Base-by-base conservation (phyloP, 2,329 filamentous ascomycete genomes). In the Arthrobotrys pseudoclavata region DNA sequence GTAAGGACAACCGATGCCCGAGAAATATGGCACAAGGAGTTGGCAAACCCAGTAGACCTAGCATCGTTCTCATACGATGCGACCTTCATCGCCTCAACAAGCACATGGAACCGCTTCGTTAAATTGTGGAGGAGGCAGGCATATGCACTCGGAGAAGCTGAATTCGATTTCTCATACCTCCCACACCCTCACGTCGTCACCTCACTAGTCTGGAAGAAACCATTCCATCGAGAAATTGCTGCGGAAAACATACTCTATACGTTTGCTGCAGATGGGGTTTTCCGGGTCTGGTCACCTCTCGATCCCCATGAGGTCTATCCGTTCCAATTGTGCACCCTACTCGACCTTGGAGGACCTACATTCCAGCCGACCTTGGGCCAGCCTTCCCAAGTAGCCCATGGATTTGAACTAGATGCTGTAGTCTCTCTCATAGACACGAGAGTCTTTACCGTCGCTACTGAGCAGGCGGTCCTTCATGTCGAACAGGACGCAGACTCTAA, bases 91-190 rank as follows among this genome's bases (percentile, higher is more conserved):
- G 95, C 94, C 18, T 94, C 92, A 0, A 88, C 92, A 12, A 92
- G 93, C 48, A 86, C 87, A 61, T 89, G 92, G 82, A 96, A 98
- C 83, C 88, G 91, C 63, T 85, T 98, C 20, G 90, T 97, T 80
- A 98, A 99, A 84, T 88, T 98, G 81, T 99, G 96, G 96, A 89
- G 94, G 79, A 89, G 95, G 66, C 86, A 97, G 24, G 92, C 91
- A 7, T 97, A 95, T 82, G 93, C 93, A 13, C 88, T 89, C 0
- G 91, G 93, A 72, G 91, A 96, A 80, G 91, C 93, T 45, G 88
- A 92, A 70, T 98, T 98, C 84, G 95, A 98, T 81, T 91, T 97
- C 81, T 90, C 91, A 29, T 98, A 98, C 84, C 89, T 99, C 1
- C 87, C 90, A n/a, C 96, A 99, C 83, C 92, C 93, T 0, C 87